phyloP scores from a whole-genome alignment of 176 grass and related monocot genomes.

The Carex parvula region DNA sequence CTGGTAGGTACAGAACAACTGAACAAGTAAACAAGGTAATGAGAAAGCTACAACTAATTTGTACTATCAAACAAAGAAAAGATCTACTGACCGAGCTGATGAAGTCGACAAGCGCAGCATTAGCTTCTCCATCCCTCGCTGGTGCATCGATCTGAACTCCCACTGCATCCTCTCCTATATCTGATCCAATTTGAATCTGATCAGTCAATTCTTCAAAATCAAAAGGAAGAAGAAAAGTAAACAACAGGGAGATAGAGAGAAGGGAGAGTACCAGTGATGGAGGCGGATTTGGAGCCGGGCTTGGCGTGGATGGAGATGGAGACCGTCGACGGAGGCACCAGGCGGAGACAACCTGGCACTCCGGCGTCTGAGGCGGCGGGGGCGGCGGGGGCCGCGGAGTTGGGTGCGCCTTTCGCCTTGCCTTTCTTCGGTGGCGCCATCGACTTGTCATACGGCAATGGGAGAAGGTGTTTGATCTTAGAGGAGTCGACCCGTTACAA shows the following conservation, averaged over 20 bases:
- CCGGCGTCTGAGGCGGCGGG: not conserved
- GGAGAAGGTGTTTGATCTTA: not conserved
- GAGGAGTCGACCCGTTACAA: not conserved
- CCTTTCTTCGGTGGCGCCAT: slow-evolving; percentile 86
- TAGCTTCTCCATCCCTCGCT: slow-evolving; percentile 87
- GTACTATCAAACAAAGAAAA: not conserved
- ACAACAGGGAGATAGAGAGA: not conserved
- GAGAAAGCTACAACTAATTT: not conserved
- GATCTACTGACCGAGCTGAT: slow-evolving; percentile 68
- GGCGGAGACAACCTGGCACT: slow-evolving; percentile 65
- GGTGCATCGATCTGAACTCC: slow-evolving; percentile 95
- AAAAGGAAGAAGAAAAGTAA: not conserved
- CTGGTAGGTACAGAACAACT: not conserved
- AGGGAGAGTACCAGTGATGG: slow-evolving; percentile 56
- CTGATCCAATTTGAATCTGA: slow-evolving; percentile 29
- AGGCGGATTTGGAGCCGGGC: slow-evolving; percentile 83
- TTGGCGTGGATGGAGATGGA: slow-evolving; percentile 88
- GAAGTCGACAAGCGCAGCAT: slow-evolving; percentile 81
- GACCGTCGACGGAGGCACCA: slow-evolving; percentile 67
- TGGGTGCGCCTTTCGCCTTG: slow-evolving; percentile 45
- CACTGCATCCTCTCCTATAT: slow-evolving; percentile 75
- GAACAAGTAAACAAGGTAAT: not conserved
- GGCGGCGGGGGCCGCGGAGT: not conserved
- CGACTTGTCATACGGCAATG: not conserved
- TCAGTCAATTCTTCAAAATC: not conserved